Conservation (phyloP, 345 rosid genomes). For the Aquilaria yunnanensis region DNA sequence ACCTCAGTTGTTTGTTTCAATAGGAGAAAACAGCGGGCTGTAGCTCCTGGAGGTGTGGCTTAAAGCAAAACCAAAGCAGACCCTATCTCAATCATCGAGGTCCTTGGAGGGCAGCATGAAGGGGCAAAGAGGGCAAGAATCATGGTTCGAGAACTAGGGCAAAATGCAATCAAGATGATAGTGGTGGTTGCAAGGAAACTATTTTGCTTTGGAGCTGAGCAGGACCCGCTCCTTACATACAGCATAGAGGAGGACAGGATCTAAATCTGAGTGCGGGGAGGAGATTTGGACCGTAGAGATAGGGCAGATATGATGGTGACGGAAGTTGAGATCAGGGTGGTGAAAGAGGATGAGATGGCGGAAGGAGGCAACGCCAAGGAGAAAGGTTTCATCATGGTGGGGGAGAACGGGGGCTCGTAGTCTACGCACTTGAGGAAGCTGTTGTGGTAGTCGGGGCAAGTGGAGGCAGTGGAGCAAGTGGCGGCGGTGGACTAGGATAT, state of each 20-base stretch:
- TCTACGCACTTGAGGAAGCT: conserved; percentile 29
- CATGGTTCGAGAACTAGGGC: conserved; percentile 46
- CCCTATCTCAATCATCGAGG: not conserved
- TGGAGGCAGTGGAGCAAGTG: conserved; percentile 12
- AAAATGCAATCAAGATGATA: conserved; percentile 56
- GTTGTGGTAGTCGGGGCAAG: conserved; percentile 39
- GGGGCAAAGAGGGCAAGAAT: conserved; percentile 57
- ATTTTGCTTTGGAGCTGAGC: conserved; percentile 31
- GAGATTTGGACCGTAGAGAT: conserved; percentile 29
- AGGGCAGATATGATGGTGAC: conserved; percentile 12
- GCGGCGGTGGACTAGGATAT: too few species aligned
- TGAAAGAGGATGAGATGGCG: conserved; percentile 32
- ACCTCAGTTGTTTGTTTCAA: too few species aligned
- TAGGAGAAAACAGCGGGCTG: too few species aligned
- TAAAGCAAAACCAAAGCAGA: too few species aligned
- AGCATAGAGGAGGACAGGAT: conserved; percentile 31
- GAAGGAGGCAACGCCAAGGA: conserved; percentile 39
- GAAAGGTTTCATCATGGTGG: conserved; percentile 30
- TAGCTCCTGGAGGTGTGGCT: too few species aligned
- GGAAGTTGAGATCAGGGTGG: conserved; percentile 22
- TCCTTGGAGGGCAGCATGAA: conserved; percentile 26
- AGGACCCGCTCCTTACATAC: conserved; percentile 47
- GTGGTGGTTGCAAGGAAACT: conserved; percentile 45
- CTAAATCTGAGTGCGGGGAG: conserved; percentile 20
- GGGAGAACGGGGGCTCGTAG: conserved; percentile 25